These are phyloP conservation scores for Hyaloscypha bicolor DNA, from an alignment of 495 filamentous ascomycete species.

Conservation along the genomic window DNA sequence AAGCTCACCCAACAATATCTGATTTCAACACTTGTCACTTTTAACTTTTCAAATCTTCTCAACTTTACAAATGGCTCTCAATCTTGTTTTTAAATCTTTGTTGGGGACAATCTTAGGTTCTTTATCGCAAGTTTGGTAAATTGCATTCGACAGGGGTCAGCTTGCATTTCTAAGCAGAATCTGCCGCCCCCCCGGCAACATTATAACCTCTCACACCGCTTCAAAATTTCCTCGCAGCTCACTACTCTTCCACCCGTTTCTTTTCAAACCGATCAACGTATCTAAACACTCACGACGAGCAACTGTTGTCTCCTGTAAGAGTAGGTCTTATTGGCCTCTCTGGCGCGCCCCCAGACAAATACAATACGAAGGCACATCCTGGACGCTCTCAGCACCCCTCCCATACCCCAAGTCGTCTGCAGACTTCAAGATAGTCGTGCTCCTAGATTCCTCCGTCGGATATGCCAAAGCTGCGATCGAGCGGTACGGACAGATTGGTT, in stretches of 20 bases:
- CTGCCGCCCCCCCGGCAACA: background rate
- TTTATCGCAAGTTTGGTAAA: too few relatives aligned
- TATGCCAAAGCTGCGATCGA: slow-evolving; percentile 52
- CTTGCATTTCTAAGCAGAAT: background rate
- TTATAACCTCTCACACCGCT: too few relatives aligned
- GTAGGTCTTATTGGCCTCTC: slow-evolving; percentile 63
- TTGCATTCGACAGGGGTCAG: too few relatives aligned
- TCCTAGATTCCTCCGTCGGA: slow-evolving; percentile 55
- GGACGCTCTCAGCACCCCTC: slow-evolving; percentile 53
- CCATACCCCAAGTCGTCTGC: slow-evolving; percentile 49
- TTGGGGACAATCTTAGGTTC: too few relatives aligned
- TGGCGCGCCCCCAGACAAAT: slow-evolving; percentile 18
- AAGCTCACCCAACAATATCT: too few relatives aligned
- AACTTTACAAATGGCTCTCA: too few relatives aligned
- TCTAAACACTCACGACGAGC: too few relatives aligned
- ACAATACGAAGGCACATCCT: slow-evolving; percentile 35
- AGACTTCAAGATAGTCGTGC: slow-evolving; percentile 56
- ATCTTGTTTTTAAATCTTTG: too few relatives aligned
- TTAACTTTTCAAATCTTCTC: background rate
- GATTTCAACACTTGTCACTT: background rate
- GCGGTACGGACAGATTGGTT: slow-evolving; percentile 43
- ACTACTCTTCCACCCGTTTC: background rate
- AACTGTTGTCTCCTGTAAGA: slow-evolving; percentile 50
- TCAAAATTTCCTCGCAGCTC: background rate
- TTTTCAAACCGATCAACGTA: background rate